Percentiles rank a stretch among this genome's conserved stretches.
Evolutionary conservation across 148 eudicot genomes (phyloP).

Genomic region (Chenopodium formosanum): DNA sequence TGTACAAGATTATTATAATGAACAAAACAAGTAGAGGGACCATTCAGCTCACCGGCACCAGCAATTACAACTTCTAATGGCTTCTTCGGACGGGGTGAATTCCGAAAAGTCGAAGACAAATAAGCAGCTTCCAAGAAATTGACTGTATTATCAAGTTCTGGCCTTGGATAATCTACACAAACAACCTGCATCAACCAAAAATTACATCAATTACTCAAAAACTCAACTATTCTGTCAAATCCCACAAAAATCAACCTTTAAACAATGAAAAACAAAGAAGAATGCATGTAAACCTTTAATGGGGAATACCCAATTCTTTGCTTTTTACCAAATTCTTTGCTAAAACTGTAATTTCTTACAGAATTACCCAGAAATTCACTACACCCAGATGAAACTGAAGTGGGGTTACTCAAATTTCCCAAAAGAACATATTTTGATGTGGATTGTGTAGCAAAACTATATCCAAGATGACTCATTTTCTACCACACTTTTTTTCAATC

Average conservation of each 20-base stretch:
- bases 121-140: slow-evolving; percentile 86
- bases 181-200: slow-evolving; percentile 53
- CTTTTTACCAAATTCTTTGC: slow-evolving; percentile 13
- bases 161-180: slow-evolving; percentile 94
- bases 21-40: slow-evolving; percentile 5
- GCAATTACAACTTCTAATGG: slow-evolving; percentile 82
- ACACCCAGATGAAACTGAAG: slow-evolving; percentile 19
- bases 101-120: slow-evolving; percentile 70
- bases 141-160: slow-evolving; percentile 80
- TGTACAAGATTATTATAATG: not conserved
- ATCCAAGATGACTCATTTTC: slow-evolving; percentile 29
- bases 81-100: slow-evolving; percentile 68
- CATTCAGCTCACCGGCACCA: slow-evolving; percentile 68
- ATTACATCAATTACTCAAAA: not conserved
- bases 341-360: slow-evolving; percentile 19
- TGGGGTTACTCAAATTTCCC: slow-evolving; percentile 18
- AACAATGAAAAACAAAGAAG: not conserved
- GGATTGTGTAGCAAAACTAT: slow-evolving; percentile 27
- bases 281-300: slow-evolving; percentile 24
- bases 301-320: slow-evolving; percentile 27
- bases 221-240: not conserved
- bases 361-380: slow-evolving; percentile 26
- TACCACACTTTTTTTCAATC: not conserved
- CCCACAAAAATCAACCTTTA: not conserved
- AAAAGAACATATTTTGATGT: slow-evolving; percentile 24